Conservation (phyloP, 2,329 filamentous ascomycete species). For the Alternaria gansuensis region DNA sequence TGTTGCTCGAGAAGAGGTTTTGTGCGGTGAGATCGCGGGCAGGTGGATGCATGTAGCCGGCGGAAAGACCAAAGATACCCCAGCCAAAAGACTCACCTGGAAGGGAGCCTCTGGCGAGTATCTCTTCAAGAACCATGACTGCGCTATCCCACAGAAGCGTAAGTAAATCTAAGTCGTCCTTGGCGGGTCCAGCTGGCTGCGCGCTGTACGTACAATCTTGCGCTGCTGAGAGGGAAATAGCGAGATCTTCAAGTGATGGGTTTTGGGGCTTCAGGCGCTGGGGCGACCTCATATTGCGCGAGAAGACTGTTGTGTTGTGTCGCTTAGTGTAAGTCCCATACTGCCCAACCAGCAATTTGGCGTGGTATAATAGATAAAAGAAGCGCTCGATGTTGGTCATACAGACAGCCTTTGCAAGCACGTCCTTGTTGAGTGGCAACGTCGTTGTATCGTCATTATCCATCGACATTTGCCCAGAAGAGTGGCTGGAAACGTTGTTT, state of each 20-base stretch:
- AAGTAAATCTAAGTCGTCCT: conserved; percentile 30
- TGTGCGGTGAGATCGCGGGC: background rate
- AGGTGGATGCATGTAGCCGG: conserved; percentile 27
- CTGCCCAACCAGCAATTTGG: conserved; percentile 11
- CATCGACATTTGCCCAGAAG: background rate
- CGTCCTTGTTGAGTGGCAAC: background rate
- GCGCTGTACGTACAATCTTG: conserved; percentile 28
- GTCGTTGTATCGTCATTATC: background rate
- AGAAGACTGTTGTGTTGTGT: conserved; percentile 19
- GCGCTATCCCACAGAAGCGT: conserved; percentile 25
- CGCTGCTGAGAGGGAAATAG: conserved; percentile 29
- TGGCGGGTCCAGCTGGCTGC: conserved; percentile 21
- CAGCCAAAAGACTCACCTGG: conserved; percentile 32
- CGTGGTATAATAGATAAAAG: conserved; percentile 19
- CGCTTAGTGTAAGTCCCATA: conserved; percentile 27
- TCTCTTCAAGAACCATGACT: conserved; percentile 22
- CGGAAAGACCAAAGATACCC: conserved; percentile 29
- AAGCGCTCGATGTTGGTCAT: conserved; percentile 20
- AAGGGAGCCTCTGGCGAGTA: conserved; percentile 19
- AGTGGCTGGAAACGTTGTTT: background rate
- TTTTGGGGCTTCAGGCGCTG: background rate
- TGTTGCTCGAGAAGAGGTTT: conserved; percentile 21
- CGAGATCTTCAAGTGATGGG: conserved; percentile 16
- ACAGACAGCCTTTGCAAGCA: background rate
- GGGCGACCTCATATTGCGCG: conserved; percentile 4